Evolutionary conservation across 345 rosid genomes (phyloP).

Genomic region (Eucalyptus camaldulensis): DNA sequence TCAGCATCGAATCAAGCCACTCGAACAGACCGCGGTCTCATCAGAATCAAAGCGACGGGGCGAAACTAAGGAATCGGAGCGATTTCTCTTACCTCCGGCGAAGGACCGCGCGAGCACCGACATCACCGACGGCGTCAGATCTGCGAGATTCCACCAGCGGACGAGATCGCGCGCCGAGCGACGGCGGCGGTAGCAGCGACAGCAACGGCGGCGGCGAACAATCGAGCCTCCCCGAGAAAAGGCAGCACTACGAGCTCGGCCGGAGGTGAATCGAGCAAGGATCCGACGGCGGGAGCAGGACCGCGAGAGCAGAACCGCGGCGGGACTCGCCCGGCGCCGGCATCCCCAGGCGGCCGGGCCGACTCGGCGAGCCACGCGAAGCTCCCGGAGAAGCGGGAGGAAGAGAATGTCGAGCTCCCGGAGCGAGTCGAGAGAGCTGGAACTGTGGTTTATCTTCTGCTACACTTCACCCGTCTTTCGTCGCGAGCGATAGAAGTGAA

Average conservation of each 20-base stretch:
- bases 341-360: constrained; percentile 33
- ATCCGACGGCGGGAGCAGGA: constrained; percentile 16
- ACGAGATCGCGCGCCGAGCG: constrained; percentile 18
- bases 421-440: not conserved
- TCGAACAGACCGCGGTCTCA: not conserved
- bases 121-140: constrained; percentile 66
- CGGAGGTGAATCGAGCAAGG: constrained; percentile 9
- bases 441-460: not conserved
- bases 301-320: constrained; percentile 16
- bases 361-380: not conserved
- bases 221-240: not conserved
- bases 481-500: not conserved
- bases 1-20: not conserved
- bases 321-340: constrained; percentile 5
- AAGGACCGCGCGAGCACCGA: constrained; percentile 25
- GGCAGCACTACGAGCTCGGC: constrained; percentile 15
- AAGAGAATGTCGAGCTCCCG: not conserved
- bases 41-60: not conserved
- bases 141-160: constrained; percentile 18
- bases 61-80: not conserved
- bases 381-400: not conserved
- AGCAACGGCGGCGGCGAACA: not conserved
- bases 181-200: not conserved
- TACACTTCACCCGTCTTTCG: not conserved
- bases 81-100: constrained; percentile 15